phyloP scores from a whole-genome alignment of 2,329 filamentous ascomycete genomes.

The Aspergillus fischeri region DNA sequence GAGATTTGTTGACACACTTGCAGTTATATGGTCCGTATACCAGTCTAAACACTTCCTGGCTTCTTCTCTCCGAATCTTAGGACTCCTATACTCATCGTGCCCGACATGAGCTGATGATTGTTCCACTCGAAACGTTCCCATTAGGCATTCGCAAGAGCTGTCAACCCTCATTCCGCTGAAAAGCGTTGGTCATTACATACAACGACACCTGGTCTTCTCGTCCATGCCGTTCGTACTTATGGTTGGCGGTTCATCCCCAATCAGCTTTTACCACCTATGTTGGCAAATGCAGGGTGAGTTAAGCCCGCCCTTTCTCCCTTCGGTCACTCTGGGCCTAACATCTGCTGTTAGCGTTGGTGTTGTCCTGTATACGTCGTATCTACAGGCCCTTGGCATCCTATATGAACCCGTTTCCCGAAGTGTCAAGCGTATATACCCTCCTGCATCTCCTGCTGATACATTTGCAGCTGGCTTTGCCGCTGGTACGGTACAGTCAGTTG shows the following conservation, averaged over 20 bases:
- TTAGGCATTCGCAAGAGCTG: conserved; percentile 59
- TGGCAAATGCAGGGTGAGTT: conserved; percentile 57
- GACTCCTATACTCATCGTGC: neutral
- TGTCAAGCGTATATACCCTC: conserved; percentile 57
- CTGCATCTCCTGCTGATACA: conserved; percentile 50
- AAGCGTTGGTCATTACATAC: conserved; percentile 56
- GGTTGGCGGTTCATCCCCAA: conserved; percentile 63
- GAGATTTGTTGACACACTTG: conserved; percentile 14
- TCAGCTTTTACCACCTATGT: conserved; percentile 59
- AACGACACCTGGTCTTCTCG: conserved; percentile 58
- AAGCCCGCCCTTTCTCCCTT: neutral
- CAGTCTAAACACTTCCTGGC: conserved; percentile 2
- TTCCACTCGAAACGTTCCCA: neutral
- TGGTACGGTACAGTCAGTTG: conserved; percentile 56
- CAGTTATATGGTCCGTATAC: conserved; percentile 48
- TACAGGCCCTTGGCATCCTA: conserved; percentile 55
- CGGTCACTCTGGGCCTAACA: neutral
- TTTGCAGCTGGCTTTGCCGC: conserved; percentile 58
- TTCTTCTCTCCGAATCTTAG: neutral
- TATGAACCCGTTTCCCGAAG: conserved; percentile 56
- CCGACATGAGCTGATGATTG: conserved; percentile 3
- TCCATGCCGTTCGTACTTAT: conserved; percentile 58
- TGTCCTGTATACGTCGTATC: conserved; percentile 60
- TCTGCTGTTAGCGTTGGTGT: conserved; percentile 49
- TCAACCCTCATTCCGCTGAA: conserved; percentile 51